These are phyloP conservation scores for Xylaria sp. DNA, from an alignment of 2,329 filamentous ascomycete genomes.

Conservation along the genomic window DNA sequence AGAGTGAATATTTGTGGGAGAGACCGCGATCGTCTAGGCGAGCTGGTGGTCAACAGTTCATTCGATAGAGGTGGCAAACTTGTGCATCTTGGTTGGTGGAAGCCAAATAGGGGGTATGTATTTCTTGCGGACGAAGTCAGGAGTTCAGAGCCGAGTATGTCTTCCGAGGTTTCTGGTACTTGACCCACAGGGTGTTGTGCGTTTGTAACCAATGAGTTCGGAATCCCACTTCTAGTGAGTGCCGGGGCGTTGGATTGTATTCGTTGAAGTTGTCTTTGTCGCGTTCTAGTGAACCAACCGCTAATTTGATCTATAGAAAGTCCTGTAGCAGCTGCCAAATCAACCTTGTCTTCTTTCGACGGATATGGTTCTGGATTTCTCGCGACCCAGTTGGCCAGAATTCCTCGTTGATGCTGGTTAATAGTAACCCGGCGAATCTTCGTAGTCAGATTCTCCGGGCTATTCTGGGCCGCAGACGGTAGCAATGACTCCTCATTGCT, in stretches of 20 bases:
- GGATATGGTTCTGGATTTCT: slow-evolving; percentile 3
- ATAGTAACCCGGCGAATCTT: neutral
- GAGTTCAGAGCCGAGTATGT: neutral
- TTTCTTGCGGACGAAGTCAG: neutral
- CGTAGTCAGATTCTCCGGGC: neutral
- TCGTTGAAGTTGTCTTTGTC: neutral
- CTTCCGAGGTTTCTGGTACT: neutral
- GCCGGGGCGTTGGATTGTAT: neutral
- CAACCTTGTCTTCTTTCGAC: neutral
- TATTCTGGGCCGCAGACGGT: neutral
- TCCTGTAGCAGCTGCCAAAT: neutral
- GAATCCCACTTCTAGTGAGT: neutral
- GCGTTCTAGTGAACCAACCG: slow-evolving; percentile 4
- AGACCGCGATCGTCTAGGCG: neutral
- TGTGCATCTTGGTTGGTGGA: neutral
- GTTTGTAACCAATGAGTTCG: neutral
- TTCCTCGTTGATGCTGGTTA: neutral
- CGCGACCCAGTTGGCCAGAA: neutral
- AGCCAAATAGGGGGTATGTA: neutral
- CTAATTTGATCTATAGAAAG: neutral
- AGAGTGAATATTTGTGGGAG: slow-evolving; percentile 1
- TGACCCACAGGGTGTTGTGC: neutral
- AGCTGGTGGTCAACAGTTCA: neutral
- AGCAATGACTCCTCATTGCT: neutral
- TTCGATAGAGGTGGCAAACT: neutral